Percentiles rank a stretch among this genome's conserved stretches.
These are phyloP conservation scores for Rhypophila decipiens DNA, from an alignment of 495 filamentous ascomycete species.

Conservation along the genomic window DNA sequence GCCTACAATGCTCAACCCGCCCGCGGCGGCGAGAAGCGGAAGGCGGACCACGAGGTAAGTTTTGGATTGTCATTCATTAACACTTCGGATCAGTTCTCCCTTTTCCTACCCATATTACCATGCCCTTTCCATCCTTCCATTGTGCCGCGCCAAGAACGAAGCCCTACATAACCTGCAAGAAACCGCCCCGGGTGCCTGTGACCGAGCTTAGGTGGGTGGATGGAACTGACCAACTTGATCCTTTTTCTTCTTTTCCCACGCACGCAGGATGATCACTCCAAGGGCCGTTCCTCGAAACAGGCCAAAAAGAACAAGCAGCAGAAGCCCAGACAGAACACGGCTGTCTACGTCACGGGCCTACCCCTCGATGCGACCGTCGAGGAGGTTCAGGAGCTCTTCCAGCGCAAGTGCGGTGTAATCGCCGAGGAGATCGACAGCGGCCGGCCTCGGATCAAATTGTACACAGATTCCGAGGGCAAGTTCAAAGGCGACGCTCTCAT, in stretches of 20 bases:
- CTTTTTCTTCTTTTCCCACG: conserved; percentile 10
- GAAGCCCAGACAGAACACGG: conserved; percentile 69
- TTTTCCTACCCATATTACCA: too few relatives aligned
- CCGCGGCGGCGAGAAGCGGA: conserved; percentile 59
- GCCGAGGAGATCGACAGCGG: conserved; percentile 87
- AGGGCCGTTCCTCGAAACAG: conserved; percentile 15
- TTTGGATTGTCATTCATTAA: too few relatives aligned
- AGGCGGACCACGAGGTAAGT: conserved; percentile 62
- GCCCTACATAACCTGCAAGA: too few relatives aligned
- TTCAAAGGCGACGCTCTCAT: conserved; percentile 93
- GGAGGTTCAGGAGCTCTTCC: conserved; percentile 79
- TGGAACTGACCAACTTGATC: conserved; percentile 23
- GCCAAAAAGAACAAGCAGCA: conserved; percentile 26
- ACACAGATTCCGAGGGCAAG: conserved; percentile 65
- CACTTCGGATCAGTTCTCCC: too few relatives aligned
- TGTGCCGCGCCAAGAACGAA: too few relatives aligned
- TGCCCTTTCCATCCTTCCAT: too few relatives aligned
- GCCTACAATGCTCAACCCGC: not conserved
- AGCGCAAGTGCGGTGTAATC: conserved; percentile 81
- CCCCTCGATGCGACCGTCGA: conserved; percentile 69
- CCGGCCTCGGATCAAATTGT: conserved; percentile 85
- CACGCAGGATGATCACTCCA: conserved; percentile 22
- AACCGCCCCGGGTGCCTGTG: not conserved
- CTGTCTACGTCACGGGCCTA: conserved; percentile 82
- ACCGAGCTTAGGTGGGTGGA: conserved; percentile 7